Percentiles rank a stretch among this genome's conserved stretches.
Conservation (phyloP, 805 yeast genomes). For the Candida awuae region DNA sequence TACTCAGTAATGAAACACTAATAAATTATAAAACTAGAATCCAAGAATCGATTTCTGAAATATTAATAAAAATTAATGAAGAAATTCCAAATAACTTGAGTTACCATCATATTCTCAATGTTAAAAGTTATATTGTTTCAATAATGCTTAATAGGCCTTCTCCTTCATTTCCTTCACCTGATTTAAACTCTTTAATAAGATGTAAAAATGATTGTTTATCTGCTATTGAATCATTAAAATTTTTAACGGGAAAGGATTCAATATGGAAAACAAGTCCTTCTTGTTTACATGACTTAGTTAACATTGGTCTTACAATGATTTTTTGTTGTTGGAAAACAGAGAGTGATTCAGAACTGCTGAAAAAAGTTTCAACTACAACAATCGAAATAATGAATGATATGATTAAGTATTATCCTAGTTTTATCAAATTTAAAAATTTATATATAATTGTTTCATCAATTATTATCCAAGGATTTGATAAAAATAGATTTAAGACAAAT, state of each 20-base stretch:
- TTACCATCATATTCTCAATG: constrained; percentile 18
- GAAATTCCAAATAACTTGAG: constrained; percentile 14
- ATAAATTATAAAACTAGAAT: constrained; percentile 9
- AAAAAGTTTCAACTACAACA: constrained; percentile 12
- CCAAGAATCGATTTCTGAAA: constrained; percentile 12
- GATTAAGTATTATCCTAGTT: constrained; percentile 13
- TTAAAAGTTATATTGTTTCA: constrained; percentile 15
- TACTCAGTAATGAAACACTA: constrained; percentile 15
- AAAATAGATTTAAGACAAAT: constrained; percentile 1
- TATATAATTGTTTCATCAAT: constrained; percentile 18
- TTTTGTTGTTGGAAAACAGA: constrained; percentile 23
- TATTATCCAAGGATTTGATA: constrained; percentile 13
- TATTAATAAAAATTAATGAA: constrained; percentile 15
- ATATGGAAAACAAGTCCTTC: constrained; percentile 18
- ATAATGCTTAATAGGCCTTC: constrained; percentile 20
- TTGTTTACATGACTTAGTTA: constrained; percentile 20
- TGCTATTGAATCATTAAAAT: constrained; percentile 12
- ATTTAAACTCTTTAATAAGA: constrained; percentile 9
- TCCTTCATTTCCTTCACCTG: constrained; percentile 20
- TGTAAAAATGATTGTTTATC: constrained; percentile 17
- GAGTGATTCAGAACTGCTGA: constrained; percentile 11
- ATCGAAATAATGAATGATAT: constrained; percentile 16
- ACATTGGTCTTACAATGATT: constrained; percentile 20
- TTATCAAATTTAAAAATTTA: constrained; percentile 15
- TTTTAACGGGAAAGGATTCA: constrained; percentile 3